Percentiles rank a stretch among this genome's conserved stretches.
Evolutionary conservation across 1,284 basidiomycete genomes (phyloP).

Genomic region (Fomes fomentarius): DNA sequence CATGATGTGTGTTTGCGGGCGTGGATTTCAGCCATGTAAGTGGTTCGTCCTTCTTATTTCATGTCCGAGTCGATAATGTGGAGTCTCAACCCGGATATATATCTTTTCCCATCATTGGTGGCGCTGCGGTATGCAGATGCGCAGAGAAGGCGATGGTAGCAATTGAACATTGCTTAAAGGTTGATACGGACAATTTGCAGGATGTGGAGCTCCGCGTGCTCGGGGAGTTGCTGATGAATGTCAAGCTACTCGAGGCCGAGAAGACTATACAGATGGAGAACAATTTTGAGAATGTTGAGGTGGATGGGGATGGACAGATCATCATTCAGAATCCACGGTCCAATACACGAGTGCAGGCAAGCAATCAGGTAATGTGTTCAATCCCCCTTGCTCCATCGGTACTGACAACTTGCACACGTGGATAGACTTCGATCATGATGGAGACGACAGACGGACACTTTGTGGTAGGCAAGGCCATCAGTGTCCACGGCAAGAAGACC

Average conservation of each 20-base stretch:
- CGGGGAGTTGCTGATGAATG: conserved; percentile 24
- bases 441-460: conserved; percentile 5
- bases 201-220: conserved; percentile 22
- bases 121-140: too few species aligned
- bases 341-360: conserved; percentile 29
- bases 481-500: conserved; percentile 10
- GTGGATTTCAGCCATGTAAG: conserved; percentile 16
- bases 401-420: not conserved
- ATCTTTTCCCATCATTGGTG: not conserved
- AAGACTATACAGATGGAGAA: conserved; percentile 32
- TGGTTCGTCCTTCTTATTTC: not conserved
- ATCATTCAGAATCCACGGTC: conserved; percentile 26
- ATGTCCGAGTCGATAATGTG: not conserved
- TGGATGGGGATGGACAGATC: conserved; percentile 18
- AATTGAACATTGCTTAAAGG: not conserved
- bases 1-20: conserved; percentile 15
- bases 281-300: conserved; percentile 26
- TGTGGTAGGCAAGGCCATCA: conserved; percentile 8
- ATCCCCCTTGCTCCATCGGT: not conserved
- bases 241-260: conserved; percentile 26
- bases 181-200: conserved; percentile 10
- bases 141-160: conserved; percentile 1
- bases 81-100: too few species aligned
- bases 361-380: conserved; percentile 16
- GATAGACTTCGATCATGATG: conserved; percentile 3